phyloP scores from a whole-genome alignment of 2,329 filamentous ascomycete species.

The Trichoderma citrinoviride region DNA sequence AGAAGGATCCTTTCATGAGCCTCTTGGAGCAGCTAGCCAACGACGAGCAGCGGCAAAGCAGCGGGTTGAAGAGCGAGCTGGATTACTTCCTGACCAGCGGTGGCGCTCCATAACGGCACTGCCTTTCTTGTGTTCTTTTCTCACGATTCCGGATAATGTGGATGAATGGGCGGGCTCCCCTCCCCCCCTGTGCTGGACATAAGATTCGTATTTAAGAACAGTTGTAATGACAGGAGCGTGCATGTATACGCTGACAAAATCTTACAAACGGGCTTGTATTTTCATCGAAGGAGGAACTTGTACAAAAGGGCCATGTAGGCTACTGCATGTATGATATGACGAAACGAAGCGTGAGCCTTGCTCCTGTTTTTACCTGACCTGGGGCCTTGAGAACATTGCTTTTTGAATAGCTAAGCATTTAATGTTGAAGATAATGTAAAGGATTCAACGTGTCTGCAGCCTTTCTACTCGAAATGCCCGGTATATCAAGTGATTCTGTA shows the following conservation, averaged over 20 bases:
- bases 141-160: not conserved
- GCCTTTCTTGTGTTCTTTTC: not conserved
- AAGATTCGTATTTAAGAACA: not conserved
- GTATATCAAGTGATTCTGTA: not conserved
- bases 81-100: constrained; percentile 65
- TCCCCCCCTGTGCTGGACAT: not conserved
- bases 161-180: not conserved
- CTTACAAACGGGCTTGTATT: not conserved
- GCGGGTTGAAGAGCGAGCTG: constrained; percentile 68
- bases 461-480: too few relatives aligned
- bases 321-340: constrained; percentile 4
- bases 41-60: constrained; percentile 62
- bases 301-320: not conserved
- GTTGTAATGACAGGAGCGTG: not conserved
- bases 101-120: not conserved
- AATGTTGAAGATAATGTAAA: too few relatives aligned
- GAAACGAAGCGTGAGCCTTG: not conserved
- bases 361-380: not conserved
- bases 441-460: too few relatives aligned
- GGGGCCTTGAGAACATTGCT: not conserved
- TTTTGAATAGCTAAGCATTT: too few relatives aligned
- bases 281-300: not conserved
- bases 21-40: constrained; percentile 79
- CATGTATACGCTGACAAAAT: not conserved
- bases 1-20: constrained; percentile 79